Evolutionary conservation across 108 stramenopile genomes (phyloP).

Genomic region (Licmophora abbreviata): DNA sequence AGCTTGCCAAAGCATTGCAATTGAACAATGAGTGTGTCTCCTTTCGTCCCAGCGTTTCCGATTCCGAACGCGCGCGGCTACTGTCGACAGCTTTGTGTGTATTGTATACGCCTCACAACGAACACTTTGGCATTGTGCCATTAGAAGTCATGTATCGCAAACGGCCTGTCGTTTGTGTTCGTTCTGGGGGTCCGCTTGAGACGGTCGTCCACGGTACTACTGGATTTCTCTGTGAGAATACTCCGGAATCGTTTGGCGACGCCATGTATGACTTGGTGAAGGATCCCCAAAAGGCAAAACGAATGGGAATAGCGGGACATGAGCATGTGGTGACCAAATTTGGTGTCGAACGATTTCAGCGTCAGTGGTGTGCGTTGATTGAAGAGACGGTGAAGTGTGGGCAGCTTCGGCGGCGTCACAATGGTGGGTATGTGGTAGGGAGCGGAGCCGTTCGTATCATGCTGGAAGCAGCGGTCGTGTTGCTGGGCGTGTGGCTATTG

Average conservation of each 20-base stretch:
- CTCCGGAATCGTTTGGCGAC: slow-evolving; percentile 57
- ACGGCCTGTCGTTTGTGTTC: slow-evolving; percentile 77
- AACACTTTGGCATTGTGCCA: slow-evolving; percentile 99
- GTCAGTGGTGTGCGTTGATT: slow-evolving; percentile 51
- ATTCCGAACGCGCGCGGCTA: slow-evolving; percentile 60
- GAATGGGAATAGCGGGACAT: slow-evolving; percentile 53
- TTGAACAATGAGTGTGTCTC: slow-evolving; percentile 28
- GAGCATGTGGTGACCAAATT: slow-evolving; percentile 53
- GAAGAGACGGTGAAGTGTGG: slow-evolving; percentile 28
- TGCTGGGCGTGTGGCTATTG: slow-evolving; percentile 2
- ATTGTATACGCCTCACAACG: slow-evolving; percentile 91
- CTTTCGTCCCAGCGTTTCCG: slow-evolving; percentile 70
- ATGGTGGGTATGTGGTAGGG: background rate
- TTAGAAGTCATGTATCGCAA: slow-evolving; percentile 95
- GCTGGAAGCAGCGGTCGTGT: slow-evolving; percentile 14
- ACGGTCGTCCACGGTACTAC: slow-evolving; percentile 80
- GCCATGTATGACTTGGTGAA: slow-evolving; percentile 41
- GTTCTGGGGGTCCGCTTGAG: slow-evolving; percentile 90
- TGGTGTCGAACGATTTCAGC: slow-evolving; percentile 54
- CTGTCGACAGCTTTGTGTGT: slow-evolving; percentile 65
- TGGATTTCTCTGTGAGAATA: slow-evolving; percentile 77
- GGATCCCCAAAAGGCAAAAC: slow-evolving; percentile 27
- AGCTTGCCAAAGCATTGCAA: slow-evolving; percentile 22
- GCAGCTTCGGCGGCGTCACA: slow-evolving; percentile 6
- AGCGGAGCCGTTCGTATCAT: slow-evolving; percentile 2